These are phyloP conservation scores for Pseudogymnoascus sp. DNA, from an alignment of 2,329 filamentous ascomycete species.

Conservation along the genomic window DNA sequence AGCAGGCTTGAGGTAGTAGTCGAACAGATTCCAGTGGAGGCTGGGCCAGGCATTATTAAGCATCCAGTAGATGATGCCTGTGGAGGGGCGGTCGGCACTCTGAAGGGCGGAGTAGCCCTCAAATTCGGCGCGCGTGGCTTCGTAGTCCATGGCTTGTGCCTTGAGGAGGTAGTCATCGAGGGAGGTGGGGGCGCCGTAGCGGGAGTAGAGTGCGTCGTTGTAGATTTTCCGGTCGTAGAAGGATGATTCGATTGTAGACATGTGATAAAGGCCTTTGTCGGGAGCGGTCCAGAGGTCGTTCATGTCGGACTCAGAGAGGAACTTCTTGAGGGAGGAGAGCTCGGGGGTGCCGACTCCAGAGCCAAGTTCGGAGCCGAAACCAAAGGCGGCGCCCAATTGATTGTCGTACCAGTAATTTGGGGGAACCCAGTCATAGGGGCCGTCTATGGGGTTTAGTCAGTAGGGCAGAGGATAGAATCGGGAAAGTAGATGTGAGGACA, in stretches of 20 bases:
- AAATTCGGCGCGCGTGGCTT: constrained; percentile 51
- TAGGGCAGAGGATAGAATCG: not conserved
- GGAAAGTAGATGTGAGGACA: not conserved
- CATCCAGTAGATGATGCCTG: constrained; percentile 61
- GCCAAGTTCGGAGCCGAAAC: constrained; percentile 56
- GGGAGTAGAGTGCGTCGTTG: constrained; percentile 43
- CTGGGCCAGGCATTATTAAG: constrained; percentile 57
- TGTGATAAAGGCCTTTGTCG: constrained; percentile 48
- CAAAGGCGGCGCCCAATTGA: constrained; percentile 48
- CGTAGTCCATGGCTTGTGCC: constrained; percentile 55
- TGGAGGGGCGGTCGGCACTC: constrained; percentile 43
- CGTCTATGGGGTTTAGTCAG: constrained; percentile 28
- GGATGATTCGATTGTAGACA: constrained; percentile 46
- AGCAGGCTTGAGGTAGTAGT: constrained; percentile 51
- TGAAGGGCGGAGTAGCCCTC: constrained; percentile 48
- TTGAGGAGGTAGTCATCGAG: constrained; percentile 53
- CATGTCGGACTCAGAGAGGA: constrained; percentile 43
- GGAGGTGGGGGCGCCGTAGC: constrained; percentile 44
- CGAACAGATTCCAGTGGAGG: constrained; percentile 58
- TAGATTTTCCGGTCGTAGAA: constrained; percentile 52
- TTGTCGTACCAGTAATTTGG: constrained; percentile 56
- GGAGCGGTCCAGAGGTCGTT: constrained; percentile 49
- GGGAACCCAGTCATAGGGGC: constrained; percentile 59
- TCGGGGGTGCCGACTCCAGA: constrained; percentile 56
- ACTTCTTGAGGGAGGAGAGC: constrained; percentile 43